Evolutionary conservation across 139 green algal species (phyloP).

Genomic region (Yamagishiella unicocca): DNA sequence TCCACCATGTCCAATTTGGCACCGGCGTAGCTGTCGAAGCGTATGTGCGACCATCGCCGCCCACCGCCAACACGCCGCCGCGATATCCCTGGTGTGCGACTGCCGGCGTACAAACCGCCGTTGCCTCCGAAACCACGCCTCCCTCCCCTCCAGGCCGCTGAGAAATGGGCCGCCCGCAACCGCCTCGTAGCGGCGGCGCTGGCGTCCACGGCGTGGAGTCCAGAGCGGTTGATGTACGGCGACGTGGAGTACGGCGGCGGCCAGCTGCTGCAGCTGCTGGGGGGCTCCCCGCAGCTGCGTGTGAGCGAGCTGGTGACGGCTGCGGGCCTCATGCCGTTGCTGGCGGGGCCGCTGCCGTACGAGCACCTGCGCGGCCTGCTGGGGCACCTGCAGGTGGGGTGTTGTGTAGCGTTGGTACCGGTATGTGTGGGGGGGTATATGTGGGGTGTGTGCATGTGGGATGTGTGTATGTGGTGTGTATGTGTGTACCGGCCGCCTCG

Average conservation of each 20-base stretch:
- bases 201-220: background rate
- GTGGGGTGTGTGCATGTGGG: too few species aligned
- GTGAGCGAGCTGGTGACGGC: conserved; percentile 13
- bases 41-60: too few species aligned
- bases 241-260: conserved; percentile 1
- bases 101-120: too few species aligned
- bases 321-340: conserved; percentile 33
- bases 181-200: background rate
- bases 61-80: too few species aligned
- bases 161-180: conserved; percentile 10
- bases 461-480: too few species aligned
- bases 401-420: too few species aligned
- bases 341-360: conserved; percentile 14
- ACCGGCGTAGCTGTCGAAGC: too few species aligned
- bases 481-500: too few species aligned
- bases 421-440: too few species aligned
- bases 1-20: too few species aligned
- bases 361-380: background rate
- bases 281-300: background rate
- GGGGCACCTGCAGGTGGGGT: conserved; percentile 28
- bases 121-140: background rate
- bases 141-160: too few species aligned
- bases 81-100: too few species aligned
- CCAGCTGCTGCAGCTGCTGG: conserved; percentile 1
- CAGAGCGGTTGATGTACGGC: background rate